A percentile compares a stretch with the other conserved stretches of the same genome.
phyloP scores from a whole-genome alignment of 805 yeast genomes.

The Kuraishia ogatae region DNA sequence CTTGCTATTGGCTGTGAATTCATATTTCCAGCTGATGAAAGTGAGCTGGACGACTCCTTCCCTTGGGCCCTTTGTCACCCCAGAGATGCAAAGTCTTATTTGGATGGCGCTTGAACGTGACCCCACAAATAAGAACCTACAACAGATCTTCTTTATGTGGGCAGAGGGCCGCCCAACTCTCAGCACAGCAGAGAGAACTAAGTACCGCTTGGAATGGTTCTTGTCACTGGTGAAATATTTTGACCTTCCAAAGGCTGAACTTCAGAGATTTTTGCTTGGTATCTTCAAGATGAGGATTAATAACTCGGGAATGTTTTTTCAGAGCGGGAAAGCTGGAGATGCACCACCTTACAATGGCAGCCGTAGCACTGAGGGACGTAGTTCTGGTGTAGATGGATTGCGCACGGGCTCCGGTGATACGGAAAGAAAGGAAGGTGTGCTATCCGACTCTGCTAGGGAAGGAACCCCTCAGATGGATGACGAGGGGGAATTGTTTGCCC shows the following conservation, averaged over 20 bases:
- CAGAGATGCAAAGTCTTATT: slow-evolving; percentile 13
- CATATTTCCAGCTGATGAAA: slow-evolving; percentile 20
- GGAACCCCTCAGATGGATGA: slow-evolving; percentile 2
- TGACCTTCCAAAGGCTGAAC: slow-evolving; percentile 13
- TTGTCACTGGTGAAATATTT: slow-evolving; percentile 18
- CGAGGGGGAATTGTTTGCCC: slow-evolving; percentile 10
- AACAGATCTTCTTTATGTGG: slow-evolving; percentile 13
- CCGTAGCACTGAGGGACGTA: background rate
- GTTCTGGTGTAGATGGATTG: background rate
- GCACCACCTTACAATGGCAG: background rate
- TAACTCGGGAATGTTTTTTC: slow-evolving; percentile 21
- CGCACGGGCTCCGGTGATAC: background rate
- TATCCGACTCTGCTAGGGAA: slow-evolving; percentile 3
- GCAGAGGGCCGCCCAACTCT: slow-evolving; percentile 11
- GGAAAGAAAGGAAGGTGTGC: background rate
- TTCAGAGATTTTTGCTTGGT: slow-evolving; percentile 14
- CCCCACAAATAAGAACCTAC: slow-evolving; percentile 12
- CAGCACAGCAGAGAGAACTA: background rate
- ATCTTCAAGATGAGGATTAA: slow-evolving; percentile 19
- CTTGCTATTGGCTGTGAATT: slow-evolving; percentile 17
- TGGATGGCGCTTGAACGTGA: slow-evolving; percentile 24
- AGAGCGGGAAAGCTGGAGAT: slow-evolving; percentile 1
- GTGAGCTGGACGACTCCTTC: slow-evolving; percentile 7
- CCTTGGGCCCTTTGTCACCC: slow-evolving; percentile 5
- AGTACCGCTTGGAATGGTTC: slow-evolving; percentile 18